Evolutionary conservation across 2,329 filamentous ascomycete species (phyloP).

Genomic region (Trichoderma sp.): DNA sequence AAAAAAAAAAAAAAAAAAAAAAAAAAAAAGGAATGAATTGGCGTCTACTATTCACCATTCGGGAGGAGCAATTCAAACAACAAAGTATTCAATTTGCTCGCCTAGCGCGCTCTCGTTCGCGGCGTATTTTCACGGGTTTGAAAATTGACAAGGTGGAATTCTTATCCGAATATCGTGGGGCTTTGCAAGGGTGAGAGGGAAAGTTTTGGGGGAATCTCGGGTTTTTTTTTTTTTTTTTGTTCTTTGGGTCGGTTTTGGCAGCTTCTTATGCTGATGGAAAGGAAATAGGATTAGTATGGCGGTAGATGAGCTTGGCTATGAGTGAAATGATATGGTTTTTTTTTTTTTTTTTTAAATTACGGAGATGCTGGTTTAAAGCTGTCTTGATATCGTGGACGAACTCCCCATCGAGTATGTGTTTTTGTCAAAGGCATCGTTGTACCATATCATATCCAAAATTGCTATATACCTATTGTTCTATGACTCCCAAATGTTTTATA

Average conservation of each 20-base stretch:
- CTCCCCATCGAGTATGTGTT: not conserved
- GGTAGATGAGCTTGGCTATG: not conserved
- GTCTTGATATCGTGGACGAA: not conserved
- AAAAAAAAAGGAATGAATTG: not conserved
- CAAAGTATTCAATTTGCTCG: not conserved
- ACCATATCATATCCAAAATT: not conserved
- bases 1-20: too few species aligned
- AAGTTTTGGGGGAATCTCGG: not conserved
- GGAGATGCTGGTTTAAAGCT: not conserved
- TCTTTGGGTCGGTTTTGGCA: not conserved
- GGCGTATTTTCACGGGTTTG: not conserved
- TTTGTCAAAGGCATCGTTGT: not conserved
- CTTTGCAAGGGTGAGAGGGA: not conserved
- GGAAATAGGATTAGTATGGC: constrained; percentile 2
- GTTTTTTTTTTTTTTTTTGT: too few species aligned
- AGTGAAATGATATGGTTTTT: constrained; percentile 2
- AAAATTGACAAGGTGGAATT: not conserved
- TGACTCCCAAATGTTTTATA: constrained; percentile 1
- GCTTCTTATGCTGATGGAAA: not conserved
- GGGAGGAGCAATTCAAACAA: not conserved
- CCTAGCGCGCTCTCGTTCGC: not conserved
- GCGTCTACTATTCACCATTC: not conserved
- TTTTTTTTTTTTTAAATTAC: too few species aligned
- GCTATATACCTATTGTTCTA: not conserved
- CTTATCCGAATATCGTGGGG: not conserved